Evolutionary conservation across 2,329 filamentous ascomycete species (phyloP).

Genomic region (Exophiala alcalophila): DNA sequence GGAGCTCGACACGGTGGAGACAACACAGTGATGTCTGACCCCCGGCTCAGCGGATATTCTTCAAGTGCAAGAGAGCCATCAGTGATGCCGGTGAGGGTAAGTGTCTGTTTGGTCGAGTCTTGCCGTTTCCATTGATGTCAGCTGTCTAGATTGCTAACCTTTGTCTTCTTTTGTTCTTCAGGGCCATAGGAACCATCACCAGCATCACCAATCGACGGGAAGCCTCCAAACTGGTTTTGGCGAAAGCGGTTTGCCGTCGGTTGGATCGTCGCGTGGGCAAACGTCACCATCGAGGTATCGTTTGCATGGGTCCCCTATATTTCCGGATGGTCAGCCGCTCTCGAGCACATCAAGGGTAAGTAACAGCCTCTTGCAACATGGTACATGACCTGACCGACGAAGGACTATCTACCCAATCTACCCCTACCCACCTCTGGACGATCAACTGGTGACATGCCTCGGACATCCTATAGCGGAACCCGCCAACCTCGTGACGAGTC

Average conservation of each 20-base stretch:
- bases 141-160: not conserved
- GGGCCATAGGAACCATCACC: constrained; percentile 3
- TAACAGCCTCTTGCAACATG: not conserved
- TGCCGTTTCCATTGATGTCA: no score
- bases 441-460: constrained; percentile 9
- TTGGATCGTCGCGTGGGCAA: constrained; percentile 9
- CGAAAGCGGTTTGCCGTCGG: constrained; percentile 6
- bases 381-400: constrained; percentile 1
- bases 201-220: constrained; percentile 6
- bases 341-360: constrained; percentile 11
- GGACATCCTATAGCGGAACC: constrained; percentile 15
- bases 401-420: constrained; percentile 12
- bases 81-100: not conserved
- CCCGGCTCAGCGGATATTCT: constrained; percentile 2
- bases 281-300: constrained; percentile 10
- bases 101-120: not conserved
- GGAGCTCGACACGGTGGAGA: not conserved
- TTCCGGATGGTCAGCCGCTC: constrained; percentile 1
- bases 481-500: constrained; percentile 18
- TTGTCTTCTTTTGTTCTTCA: constrained; percentile 1
- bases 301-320: constrained; percentile 9
- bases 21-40: not conserved
- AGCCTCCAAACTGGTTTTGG: constrained; percentile 4
- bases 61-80: not conserved
- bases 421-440: no score